Base-by-base conservation (phyloP, 331 rosid genomes). In the Malus hybrid region DNA sequence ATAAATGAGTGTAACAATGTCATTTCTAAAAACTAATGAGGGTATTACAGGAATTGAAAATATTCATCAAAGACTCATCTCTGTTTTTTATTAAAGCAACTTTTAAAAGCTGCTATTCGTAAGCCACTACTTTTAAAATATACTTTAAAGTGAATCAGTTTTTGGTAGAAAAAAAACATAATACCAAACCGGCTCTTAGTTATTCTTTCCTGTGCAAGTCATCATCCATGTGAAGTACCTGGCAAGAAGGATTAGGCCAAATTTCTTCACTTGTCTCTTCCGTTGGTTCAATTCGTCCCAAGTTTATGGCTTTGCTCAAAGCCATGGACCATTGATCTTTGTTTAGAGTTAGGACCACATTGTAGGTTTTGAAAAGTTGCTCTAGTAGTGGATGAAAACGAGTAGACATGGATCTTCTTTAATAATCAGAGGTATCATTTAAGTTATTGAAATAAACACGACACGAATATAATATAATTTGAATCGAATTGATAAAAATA, bases 401-500 rank as follows among this genome's bases (percentile, higher is more conserved):
- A 87, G 90, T 69, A 78, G 84, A 87, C 89, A 66, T 60, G 66
- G 80, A 82, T 88, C 89, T 84, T 73, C 82, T 76, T 83, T 81
- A 80, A 79, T 48, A 19, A 67, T 28, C 74, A 68, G 9, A 10
- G 60, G 29, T 63, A 46, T 34, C 39, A 68, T 33, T 10, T 7
- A 29, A 60, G 42, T 39, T n/a, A 57, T 18, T 71, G 75, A 56
- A 18, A 62, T 63, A 63, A 16, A 63, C 68, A 57, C 13, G 67
- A 60, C 66, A 72, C 9, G n/a, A 22, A 58, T 26, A 32, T 55
- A 71, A 33, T 71, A 71, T 16, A 18, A 42, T 42, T 42, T 42
- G 48, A 42, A 39, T 39, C 4, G 46, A 39, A 42, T 42, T 42
- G 48, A 42, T 10, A 42, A 2, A 42, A 42, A 42, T 42, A 42